phyloP scores from a whole-genome alignment of 2,329 filamentous ascomycete genomes.

The Phialophora chinensis region DNA sequence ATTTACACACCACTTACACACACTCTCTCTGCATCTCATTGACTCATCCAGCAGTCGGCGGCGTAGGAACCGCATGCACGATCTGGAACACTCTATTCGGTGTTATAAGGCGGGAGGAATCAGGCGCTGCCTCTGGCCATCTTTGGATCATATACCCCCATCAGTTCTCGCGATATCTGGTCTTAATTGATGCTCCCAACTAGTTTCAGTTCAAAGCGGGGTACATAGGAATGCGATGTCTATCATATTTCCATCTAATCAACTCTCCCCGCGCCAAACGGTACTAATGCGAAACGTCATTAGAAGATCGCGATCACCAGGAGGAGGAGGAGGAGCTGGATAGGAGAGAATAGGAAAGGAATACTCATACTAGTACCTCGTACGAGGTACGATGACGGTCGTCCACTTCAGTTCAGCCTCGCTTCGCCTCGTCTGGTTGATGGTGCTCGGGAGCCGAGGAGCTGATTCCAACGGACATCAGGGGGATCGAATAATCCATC shows the following conservation, averaged over 20 bases:
- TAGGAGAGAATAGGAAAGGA: too few species aligned
- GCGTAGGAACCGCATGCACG: background rate
- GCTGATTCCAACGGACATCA: too few species aligned
- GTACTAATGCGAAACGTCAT: background rate
- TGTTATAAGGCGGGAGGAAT: background rate
- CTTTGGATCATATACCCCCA: slow-evolving; percentile 1
- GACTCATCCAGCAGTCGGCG: background rate
- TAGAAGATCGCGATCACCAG: background rate
- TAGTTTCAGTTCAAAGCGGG: slow-evolving; percentile 1
- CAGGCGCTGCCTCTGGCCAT: background rate
- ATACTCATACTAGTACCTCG: too few species aligned
- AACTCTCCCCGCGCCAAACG: background rate
- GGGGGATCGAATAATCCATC: too few species aligned
- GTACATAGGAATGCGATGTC: background rate
- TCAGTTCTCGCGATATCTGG: background rate
- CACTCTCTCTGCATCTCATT: background rate
- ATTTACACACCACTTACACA: background rate
- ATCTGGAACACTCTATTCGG: background rate
- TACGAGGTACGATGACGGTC: too few species aligned
- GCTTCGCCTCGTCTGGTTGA: too few species aligned
- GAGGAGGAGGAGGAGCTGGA: too few species aligned
- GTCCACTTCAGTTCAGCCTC: too few species aligned
- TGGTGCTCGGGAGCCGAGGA: too few species aligned
- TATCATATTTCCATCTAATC: background rate
- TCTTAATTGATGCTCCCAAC: slow-evolving; percentile 1